Percentiles rank a stretch among this genome's conserved stretches.
phyloP scores from a whole-genome alignment of 345 rosid genomes.

The Nephelium lappaceum region DNA sequence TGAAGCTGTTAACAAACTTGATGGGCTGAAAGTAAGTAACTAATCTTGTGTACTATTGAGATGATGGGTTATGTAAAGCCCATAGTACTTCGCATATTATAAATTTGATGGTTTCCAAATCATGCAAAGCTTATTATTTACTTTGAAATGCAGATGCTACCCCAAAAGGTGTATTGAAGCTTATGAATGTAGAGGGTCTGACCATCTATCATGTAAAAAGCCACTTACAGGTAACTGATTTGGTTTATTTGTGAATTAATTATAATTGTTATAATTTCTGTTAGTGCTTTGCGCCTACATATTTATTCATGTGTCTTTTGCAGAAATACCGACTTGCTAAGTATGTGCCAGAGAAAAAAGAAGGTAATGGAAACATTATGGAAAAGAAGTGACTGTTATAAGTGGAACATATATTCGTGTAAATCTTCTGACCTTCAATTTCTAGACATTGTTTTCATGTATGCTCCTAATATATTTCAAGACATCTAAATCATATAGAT shows the following conservation, averaged over 20 bases:
- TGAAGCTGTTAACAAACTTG: slow-evolving; percentile 74
- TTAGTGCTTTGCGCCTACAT: not conserved
- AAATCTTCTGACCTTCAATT: not conserved
- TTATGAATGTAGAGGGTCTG: slow-evolving; percentile 87
- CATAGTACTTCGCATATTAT: not conserved
- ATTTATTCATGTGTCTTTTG: slow-evolving; percentile 25
- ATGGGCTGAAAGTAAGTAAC: slow-evolving; percentile 83
- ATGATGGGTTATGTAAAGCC: not conserved
- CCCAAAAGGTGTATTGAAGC: slow-evolving; percentile 86
- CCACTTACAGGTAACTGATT: slow-evolving; percentile 77
- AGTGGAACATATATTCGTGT: not conserved
- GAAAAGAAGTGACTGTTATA: not conserved
- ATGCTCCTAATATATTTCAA: not conserved
- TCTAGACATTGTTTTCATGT: not conserved
- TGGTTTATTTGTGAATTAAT: slow-evolving; percentile 17
- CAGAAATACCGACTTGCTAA: slow-evolving; percentile 96
- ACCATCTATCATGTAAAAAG: slow-evolving; percentile 95
- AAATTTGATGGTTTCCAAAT: not conserved
- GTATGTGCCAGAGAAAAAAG: slow-evolving; percentile 86
- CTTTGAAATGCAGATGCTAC: slow-evolving; percentile 75
- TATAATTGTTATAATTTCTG: slow-evolving; percentile 12
- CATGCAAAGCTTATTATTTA: slow-evolving; percentile 10
- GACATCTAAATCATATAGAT: not conserved
- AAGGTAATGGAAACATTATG: slow-evolving; percentile 52
- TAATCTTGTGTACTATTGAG: slow-evolving; percentile 1